Evolutionary conservation across 2,329 filamentous ascomycete genomes (phyloP).

Genomic region (Colletotrichum tropicale): DNA sequence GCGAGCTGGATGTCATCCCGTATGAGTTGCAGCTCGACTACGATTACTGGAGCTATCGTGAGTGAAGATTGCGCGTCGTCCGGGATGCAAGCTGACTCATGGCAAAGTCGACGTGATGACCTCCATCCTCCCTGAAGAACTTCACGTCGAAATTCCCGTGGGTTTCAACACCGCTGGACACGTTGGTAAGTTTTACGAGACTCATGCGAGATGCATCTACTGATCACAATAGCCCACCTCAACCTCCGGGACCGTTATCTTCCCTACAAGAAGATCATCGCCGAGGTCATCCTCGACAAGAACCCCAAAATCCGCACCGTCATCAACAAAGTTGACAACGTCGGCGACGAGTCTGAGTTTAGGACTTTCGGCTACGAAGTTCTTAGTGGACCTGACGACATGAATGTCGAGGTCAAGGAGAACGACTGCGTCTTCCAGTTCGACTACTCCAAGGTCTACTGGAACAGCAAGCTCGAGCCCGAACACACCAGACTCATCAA

Average conservation of each 20-base stretch:
- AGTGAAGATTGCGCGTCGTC: slow-evolving; percentile 24
- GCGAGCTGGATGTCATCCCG: slow-evolving; percentile 74
- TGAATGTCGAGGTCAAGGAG: slow-evolving; percentile 84
- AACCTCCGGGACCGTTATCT: slow-evolving; percentile 86
- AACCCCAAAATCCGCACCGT: slow-evolving; percentile 83
- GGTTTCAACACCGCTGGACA: slow-evolving; percentile 92
- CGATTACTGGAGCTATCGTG: slow-evolving; percentile 84
- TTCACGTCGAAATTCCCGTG: slow-evolving; percentile 80
- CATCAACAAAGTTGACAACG: slow-evolving; percentile 93
- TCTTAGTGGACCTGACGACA: slow-evolving; percentile 78
- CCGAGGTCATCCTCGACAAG: slow-evolving; percentile 87
- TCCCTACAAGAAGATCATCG: slow-evolving; percentile 86
- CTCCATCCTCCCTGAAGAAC: slow-evolving; percentile 79
- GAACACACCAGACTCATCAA: slow-evolving; percentile 84
- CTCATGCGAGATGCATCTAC: slow-evolving; percentile 21
- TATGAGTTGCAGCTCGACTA: slow-evolving; percentile 82
- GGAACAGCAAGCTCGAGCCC: slow-evolving; percentile 90
- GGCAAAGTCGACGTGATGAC: slow-evolving; percentile 77
- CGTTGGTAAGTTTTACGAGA: slow-evolving; percentile 60
- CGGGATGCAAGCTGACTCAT: background rate
- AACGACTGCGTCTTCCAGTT: slow-evolving; percentile 88
- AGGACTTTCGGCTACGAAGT: slow-evolving; percentile 94
- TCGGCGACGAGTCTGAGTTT: slow-evolving; percentile 84
- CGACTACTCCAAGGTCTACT: slow-evolving; percentile 96
- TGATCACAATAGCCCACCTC: slow-evolving; percentile 69